Evolutionary conservation across 2,329 filamentous ascomycete genomes (phyloP), one percentile per base, ranked within the genome.

Genomic region (Didymosphaeria variabile): DNA sequence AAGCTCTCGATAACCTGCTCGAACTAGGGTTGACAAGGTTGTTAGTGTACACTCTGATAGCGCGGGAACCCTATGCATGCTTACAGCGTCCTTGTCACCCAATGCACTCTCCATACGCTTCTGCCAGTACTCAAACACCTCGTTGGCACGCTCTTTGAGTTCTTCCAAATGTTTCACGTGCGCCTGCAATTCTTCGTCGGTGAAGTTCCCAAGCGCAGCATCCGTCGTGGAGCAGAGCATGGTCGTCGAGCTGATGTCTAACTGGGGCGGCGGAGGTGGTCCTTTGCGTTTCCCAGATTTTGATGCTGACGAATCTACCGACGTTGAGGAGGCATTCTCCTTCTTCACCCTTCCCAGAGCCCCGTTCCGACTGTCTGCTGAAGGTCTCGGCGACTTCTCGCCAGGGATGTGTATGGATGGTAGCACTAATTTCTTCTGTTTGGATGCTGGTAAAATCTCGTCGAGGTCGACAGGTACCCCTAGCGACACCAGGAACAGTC

Each of bases 1-100:
- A 98, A 79, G 77, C 97, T 97, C 80, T 97, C 94, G 84, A 98
- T 97, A 17, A 98, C 94, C 0, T 93, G 93, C 76, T 98, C 94
- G 26, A 55, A 55, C 53, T 55, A 31, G 31, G 17, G 17, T 31
- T 17, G 21, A 21, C 1, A 47, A 45, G 1, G 19, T 23, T n/a
- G 45, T 55, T 55, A 55, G 53, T 42, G 42, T 17, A n/a, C 12
- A 5, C 21, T 34, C 13, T 17, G n/a, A 7, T 13, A 10, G 7
- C 6, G 23, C 42, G 5, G 34, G 19, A 34, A 55, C 2, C 12
- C 21, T 15, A 19, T 29, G 38, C 40, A 17, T 46, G 42, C 53
- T 55, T 55, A 55, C 53, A n/a, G 93, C 92, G 76, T 97, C 94
- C 69, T 95, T 90, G 75, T 98, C 94, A 44, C 92, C 92, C 66